These are phyloP conservation scores for Zasmidium angulare DNA, from an alignment of 2,329 filamentous ascomycete species.

Conservation along the genomic window DNA sequence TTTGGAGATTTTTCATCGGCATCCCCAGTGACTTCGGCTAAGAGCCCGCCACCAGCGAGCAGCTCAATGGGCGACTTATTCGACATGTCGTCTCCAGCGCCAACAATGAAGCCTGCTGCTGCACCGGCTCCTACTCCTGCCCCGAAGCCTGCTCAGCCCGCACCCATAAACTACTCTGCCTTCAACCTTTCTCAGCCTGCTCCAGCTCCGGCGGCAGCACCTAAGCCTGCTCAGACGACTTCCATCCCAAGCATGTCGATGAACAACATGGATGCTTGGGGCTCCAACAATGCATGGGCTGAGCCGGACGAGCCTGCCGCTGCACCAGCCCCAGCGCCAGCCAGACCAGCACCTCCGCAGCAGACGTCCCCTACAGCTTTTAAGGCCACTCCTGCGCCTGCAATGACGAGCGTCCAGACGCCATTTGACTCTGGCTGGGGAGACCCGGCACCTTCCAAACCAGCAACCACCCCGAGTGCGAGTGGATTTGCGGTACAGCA, in stretches of 20 bases:
- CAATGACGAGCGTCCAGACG: conserved; percentile 15
- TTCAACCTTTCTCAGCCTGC: conserved; percentile 71
- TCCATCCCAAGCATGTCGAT: conserved; percentile 41
- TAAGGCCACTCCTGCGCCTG: conserved; percentile 34
- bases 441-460: conserved; percentile 58
- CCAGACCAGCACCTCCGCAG: conserved; percentile 35
- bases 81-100: conserved; percentile 58
- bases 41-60: conserved; percentile 46
- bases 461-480: conserved; percentile 42
- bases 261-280: conserved; percentile 74
- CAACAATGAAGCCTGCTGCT: conserved; percentile 36
- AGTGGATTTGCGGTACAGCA: conserved; percentile 62
- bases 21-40: conserved; percentile 39
- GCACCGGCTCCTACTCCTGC: conserved; percentile 32
- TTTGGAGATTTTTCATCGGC: conserved; percentile 65
- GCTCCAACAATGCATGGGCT: conserved; percentile 77
- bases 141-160: conserved; percentile 31
- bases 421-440: conserved; percentile 57
- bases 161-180: conserved; percentile 48
- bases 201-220: conserved; percentile 41
- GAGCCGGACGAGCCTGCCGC: conserved; percentile 53
- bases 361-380: conserved; percentile 45
- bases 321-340: conserved; percentile 36
- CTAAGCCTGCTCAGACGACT: conserved; percentile 35
- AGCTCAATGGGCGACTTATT: conserved; percentile 75